Evolutionary conservation across 2,329 filamentous ascomycete species (phyloP), one percentile per base, ranked within the genome.

Genomic region (Nothophoma quercina): DNA sequence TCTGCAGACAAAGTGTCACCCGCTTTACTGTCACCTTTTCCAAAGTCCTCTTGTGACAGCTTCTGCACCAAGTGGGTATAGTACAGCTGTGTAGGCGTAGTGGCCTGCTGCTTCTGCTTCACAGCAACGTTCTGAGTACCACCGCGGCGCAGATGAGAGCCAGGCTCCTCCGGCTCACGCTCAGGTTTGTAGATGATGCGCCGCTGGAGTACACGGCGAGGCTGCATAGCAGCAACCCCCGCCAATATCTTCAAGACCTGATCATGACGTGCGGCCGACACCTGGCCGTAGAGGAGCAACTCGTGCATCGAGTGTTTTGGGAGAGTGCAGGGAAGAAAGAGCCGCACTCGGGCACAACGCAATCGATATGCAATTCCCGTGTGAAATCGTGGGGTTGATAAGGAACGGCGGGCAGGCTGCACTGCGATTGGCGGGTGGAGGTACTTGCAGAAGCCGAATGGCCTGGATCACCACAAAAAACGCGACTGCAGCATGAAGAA

Each of bases 171-270:
- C 38, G 75, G 76, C 68, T 81, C 77, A 63, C 78, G 76, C 61
- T 74, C 73, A 51, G 84, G 82, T 60, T 81, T 83, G 78, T 85
- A 87, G 63, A 87, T 70, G 59, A 86, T 72, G 67, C 81, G 79
- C 51, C 84, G 80, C 68, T 86, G 81, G 41, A 81, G 67, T 43
- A 79, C 70, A 51, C 77, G 75, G 62, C 78, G 77, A 30, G 85
- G 85, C 66, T 86, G 85, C 79, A 85, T 84, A 62, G 81, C 83
- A 41, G 84, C 81, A 48, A 86, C 72, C 44, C 85, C 85, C 30
- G 84, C 81, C 38, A 88, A 77, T 62, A 88, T 83, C 65, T 84
- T 82, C 46, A 87, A 75, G 15, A 86, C 78, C 70, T 85, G 84
- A 66, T 82, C 76, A 75, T 86, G 83, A 64, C 85, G 83, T 30